Evolutionary conservation across 805 yeast species (phyloP), one percentile per base, ranked within the genome.

Genomic region (Maudiozyma barnettii): DNA sequence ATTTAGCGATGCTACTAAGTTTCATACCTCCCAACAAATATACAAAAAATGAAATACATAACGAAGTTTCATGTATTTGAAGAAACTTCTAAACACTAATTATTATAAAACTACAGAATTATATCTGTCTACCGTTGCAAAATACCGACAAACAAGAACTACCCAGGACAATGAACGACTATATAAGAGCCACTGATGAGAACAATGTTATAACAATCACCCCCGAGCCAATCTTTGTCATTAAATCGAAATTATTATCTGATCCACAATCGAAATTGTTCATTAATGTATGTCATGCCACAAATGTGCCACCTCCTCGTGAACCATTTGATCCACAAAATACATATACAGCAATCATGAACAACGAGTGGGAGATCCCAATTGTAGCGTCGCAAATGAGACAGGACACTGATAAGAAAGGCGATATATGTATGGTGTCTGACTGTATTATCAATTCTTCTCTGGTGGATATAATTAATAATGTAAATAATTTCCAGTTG

Each of bases 301-400:
- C 65, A 1, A 70, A 74, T 23, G 81, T 88, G 0, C 95, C 95
- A 4, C 57, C 69, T 22, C 95, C 95, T 0, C 75, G 55, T 8
- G 56, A 60, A 2, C 63, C 64, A 2, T 84, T 82, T 56, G 72
- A 75, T 35, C 80, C 88, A 3, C 73, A 69, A 36, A 62, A 68
- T 2, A 78, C 86, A 2, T 80, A 80, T 55, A 80, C 82, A 1
- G 63, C 78, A 44, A 81, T 84, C 20, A 76, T 81, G 64, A 78
- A 77, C 35, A 81, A 81, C 56, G 72, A 82, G 57, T 89, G 96
- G 95, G 89, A 84, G 49, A 82, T 88, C 1, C 96, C 96, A 1
- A 78, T 90, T 2, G 74, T 84, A 1, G 78, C 86, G 0, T 79
- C 91, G 0, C 70, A 74, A 0, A 76, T 75, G 43, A 59, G 81